These are phyloP conservation scores for Penicillium sp. DNA, from an alignment of 2,329 filamentous ascomycete species.

Conservation along the genomic window DNA sequence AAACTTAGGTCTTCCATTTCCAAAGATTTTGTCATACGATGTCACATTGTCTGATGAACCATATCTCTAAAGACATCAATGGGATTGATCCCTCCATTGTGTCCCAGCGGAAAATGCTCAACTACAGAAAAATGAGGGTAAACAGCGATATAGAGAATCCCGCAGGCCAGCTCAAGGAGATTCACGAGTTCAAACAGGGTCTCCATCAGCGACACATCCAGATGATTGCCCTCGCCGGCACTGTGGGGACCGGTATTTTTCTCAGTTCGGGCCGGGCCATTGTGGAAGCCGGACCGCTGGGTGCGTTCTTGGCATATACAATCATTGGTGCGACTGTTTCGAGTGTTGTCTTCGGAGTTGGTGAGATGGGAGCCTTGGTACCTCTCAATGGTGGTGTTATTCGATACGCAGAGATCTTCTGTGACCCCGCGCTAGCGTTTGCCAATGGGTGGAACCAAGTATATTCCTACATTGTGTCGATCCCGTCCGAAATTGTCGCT, in stretches of 20 bases:
- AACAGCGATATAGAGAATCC: constrained; percentile 19
- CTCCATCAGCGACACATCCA: constrained; percentile 36
- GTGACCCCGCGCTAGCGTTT: constrained; percentile 38
- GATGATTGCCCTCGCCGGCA: constrained; percentile 41
- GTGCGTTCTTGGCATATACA: constrained; percentile 38
- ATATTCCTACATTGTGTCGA: constrained; percentile 33
- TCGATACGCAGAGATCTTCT: constrained; percentile 37
- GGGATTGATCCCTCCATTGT: constrained; percentile 1
- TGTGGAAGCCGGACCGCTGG: constrained; percentile 32
- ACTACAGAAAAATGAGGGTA: constrained; percentile 10
- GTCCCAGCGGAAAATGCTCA: constrained; percentile 6
- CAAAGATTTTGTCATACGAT: not conserved
- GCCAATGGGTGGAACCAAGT: constrained; percentile 42
- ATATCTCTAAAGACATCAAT: not conserved
- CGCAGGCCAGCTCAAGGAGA: constrained; percentile 22
- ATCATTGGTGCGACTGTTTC: constrained; percentile 37
- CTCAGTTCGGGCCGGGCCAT: constrained; percentile 37
- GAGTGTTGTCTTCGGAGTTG: constrained; percentile 35
- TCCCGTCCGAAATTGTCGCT: constrained; percentile 35
- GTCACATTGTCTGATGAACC: not conserved
- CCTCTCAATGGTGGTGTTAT: constrained; percentile 41
- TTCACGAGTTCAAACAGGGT: constrained; percentile 23
- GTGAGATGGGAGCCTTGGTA: constrained; percentile 38
- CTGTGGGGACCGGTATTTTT: constrained; percentile 40
- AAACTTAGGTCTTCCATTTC: not conserved